Base-by-base conservation (phyloP, 306 rosid species). In the Purshia tridentata region DNA sequence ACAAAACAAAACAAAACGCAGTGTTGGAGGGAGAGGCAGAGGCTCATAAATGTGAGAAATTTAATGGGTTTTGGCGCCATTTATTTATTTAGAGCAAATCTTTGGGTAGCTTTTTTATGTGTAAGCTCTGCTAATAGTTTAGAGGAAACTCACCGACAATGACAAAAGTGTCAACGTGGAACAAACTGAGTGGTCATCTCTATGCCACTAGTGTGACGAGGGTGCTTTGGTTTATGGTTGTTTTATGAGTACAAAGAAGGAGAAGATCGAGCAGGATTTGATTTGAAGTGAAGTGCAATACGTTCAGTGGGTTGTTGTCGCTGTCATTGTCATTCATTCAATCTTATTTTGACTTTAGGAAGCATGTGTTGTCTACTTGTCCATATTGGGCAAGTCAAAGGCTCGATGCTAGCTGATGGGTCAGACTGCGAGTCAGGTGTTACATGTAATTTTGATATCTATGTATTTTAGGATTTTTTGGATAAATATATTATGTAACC, bases 41-140 rank as follows among this genome's bases (percentile, higher is more conserved):
- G 50, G 68, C 49, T 60, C 45, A 47, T 60, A 40, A 73, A 73
- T 73, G 77, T 50, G 54, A 52, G 18, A n/a, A 10, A 9, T 37
- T 49, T 48, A 47, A 47, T 22, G 37, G 47, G 50, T 14, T 52
- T 69, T 76, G 75, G 70, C 75, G 75, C 62, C 73, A 69, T 53
- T 69, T 69, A 39, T 69, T 69, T 53, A 3, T 69, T 19, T 0
- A 1, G 45, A 53, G 39, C 5, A 40, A 50, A 40, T 15, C 41
- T n/a, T 35, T 18, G 56, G 44, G 13, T 66, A 16, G 55, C 71
- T 9, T 63, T 8, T 63, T 63, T 5, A 13, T 8, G 3, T 8
- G 19, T 20, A 18, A 8, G 12, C 11, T 9, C 59, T 54, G 35
- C 13, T 19, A 7, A 8, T 29, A 1, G 35, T 19, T 19, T n/a